Conservation (phyloP, 2,329 filamentous ascomycete genomes). For the Apiospora rasikravindrae region DNA sequence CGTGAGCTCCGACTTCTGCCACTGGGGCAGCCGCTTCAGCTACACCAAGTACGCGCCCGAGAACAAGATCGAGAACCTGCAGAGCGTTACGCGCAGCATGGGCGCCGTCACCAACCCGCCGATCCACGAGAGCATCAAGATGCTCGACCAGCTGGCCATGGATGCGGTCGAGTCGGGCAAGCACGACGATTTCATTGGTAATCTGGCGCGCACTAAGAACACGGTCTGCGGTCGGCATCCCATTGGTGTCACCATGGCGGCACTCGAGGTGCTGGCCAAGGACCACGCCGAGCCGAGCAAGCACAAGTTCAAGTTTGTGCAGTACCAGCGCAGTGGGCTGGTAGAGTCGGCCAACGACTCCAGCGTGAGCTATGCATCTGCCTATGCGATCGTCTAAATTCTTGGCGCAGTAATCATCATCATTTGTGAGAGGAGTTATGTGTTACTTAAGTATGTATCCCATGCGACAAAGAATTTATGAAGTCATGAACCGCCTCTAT, state of each 20-base stretch:
- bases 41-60: slow-evolving; percentile 77
- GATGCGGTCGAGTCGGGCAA: slow-evolving; percentile 79
- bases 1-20: slow-evolving; percentile 94
- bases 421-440: not conserved
- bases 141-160: slow-evolving; percentile 83
- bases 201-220: slow-evolving; percentile 76
- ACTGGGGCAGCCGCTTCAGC: slow-evolving; percentile 86
- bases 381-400: slow-evolving; percentile 74
- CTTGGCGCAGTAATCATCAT: not conserved
- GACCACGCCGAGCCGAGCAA: slow-evolving; percentile 44
- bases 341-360: slow-evolving; percentile 71
- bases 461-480: not conserved
- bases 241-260: slow-evolving; percentile 91
- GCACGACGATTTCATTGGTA: slow-evolving; percentile 72
- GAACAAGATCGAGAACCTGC: slow-evolving; percentile 46
- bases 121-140: slow-evolving; percentile 85
- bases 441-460: not conserved
- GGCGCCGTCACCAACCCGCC: slow-evolving; percentile 47
- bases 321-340: slow-evolving; percentile 86
- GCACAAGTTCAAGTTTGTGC: slow-evolving; percentile 75
- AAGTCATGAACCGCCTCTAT: not conserved
- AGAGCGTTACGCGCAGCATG: slow-evolving; percentile 41
- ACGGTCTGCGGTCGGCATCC: slow-evolving; percentile 95
- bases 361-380: slow-evolving; percentile 95
- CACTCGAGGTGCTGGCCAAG: slow-evolving; percentile 68